Conservation (phyloP, 306 rosid genomes). For the Crotalaria pallida region DNA sequence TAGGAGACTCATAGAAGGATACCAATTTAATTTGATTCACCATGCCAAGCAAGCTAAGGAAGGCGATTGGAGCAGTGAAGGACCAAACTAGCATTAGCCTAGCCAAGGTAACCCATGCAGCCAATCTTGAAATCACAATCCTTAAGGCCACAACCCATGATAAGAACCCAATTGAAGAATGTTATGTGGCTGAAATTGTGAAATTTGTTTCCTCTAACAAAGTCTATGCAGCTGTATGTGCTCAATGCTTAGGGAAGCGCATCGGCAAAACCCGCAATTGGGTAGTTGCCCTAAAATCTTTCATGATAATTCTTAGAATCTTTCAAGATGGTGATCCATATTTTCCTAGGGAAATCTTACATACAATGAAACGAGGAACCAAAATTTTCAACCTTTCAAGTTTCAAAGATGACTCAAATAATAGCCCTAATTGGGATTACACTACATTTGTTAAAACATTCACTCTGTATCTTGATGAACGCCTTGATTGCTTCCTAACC, state of each 20-base stretch:
- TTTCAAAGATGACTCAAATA: conserved; percentile 66
- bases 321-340: conserved; percentile 82
- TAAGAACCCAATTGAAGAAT: conserved; percentile 56
- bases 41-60: conserved; percentile 87
- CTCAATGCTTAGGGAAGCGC: conserved; percentile 56
- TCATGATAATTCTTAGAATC: conserved; percentile 61
- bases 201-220: conserved; percentile 46
- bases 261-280: conserved; percentile 60
- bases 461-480: conserved; percentile 76
- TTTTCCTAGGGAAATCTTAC: conserved; percentile 73
- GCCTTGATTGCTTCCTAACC: conserved; percentile 66
- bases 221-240: conserved; percentile 53
- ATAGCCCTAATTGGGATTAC: conserved; percentile 80
- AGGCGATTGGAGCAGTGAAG: conserved; percentile 85
- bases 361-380: conserved; percentile 65
- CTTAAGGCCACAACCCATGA: conserved; percentile 82
- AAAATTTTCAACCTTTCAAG: conserved; percentile 70
- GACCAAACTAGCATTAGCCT: conserved; percentile 94
- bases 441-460: conserved; percentile 62
- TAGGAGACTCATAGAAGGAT: neutral
- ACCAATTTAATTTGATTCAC: neutral
- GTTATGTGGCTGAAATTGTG: conserved; percentile 57
- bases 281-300: conserved; percentile 79
- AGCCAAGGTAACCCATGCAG: conserved; percentile 62
- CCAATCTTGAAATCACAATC: conserved; percentile 58